Conservation (phyloP, 2,329 filamentous ascomycete genomes). For the Moelleriella libera region DNA sequence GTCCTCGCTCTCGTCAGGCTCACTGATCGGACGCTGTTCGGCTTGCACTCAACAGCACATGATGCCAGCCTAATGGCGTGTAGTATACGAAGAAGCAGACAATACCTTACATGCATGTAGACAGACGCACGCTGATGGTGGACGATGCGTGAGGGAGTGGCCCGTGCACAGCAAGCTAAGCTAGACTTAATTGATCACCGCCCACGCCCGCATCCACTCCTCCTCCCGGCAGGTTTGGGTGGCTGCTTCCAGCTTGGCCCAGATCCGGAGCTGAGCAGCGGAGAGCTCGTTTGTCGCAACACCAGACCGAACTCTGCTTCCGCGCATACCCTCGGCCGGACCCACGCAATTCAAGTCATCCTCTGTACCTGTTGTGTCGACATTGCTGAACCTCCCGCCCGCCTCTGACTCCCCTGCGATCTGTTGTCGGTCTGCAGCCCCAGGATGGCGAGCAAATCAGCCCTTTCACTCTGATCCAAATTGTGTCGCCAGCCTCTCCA, state of each 20-base stretch:
- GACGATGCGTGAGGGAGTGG: conserved; percentile 1
- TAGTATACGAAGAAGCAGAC: too few relatives aligned
- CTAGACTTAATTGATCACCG: neutral
- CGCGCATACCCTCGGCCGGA: neutral
- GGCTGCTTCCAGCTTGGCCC: neutral
- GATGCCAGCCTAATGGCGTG: too few relatives aligned
- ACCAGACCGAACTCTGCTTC: neutral
- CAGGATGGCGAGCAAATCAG: neutral
- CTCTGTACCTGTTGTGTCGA: too few relatives aligned
- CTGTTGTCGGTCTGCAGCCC: neutral
- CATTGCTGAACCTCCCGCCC: too few relatives aligned
- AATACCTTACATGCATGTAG: too few relatives aligned
- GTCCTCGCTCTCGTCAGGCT: too few relatives aligned
- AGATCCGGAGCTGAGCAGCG: neutral
- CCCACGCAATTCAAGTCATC: neutral
- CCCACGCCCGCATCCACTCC: conserved; percentile 2
- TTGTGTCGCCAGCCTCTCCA: conserved; percentile 1
- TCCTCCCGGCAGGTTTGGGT: neutral
- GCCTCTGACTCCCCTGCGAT: neutral
- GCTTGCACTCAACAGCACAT: too few relatives aligned
- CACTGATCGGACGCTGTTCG: too few relatives aligned
- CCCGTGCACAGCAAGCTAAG: conserved; percentile 3
- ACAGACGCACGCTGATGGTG: too few relatives aligned
- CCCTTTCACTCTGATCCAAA: neutral
- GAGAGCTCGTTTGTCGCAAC: too few relatives aligned